Conservation (phyloP, 176 grass and related monocot genomes). For the Luzula sylvatica region DNA sequence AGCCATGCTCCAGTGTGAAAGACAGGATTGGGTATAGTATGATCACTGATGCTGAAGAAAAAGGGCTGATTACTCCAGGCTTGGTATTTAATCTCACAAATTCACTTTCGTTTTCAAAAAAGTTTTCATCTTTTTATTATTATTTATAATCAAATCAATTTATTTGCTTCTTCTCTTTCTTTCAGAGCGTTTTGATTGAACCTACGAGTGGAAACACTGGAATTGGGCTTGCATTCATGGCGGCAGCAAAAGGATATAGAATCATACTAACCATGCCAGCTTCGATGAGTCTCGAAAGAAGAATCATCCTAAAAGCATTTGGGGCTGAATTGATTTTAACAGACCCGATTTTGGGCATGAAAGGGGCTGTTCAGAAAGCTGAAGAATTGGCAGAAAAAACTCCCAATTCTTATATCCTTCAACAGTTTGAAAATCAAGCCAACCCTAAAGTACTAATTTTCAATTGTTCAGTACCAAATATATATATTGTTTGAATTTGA, state of each 20-base stretch:
- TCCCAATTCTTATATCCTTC: slow-evolving; percentile 62
- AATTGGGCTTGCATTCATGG: slow-evolving; percentile 75
- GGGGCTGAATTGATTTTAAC: slow-evolving; percentile 57
- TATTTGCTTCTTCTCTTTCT: neutral
- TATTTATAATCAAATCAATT: neutral
- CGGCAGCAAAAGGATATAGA: slow-evolving; percentile 76
- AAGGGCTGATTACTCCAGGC: slow-evolving; percentile 28
- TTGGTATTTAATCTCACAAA: slow-evolving; percentile 5
- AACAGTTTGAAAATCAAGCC: slow-evolving; percentile 67
- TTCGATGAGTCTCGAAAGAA: slow-evolving; percentile 63
- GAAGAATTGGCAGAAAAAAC: slow-evolving; percentile 55
- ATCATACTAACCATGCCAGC: slow-evolving; percentile 70
- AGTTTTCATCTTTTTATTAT: neutral
- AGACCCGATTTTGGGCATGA: slow-evolving; percentile 60
- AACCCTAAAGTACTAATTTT: slow-evolving; percentile 57
- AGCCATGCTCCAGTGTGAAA: slow-evolving; percentile 97
- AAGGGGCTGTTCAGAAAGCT: slow-evolving; percentile 55
- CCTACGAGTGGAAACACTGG: slow-evolving; percentile 82
- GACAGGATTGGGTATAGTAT: slow-evolving; percentile 54
- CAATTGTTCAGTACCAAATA: neutral
- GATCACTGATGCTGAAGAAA: slow-evolving; percentile 42
- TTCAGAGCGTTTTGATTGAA: slow-evolving; percentile 76
- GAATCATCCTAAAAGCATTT: slow-evolving; percentile 64
- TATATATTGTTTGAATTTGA: neutral
- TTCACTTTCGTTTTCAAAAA: too few species aligned